Percentiles rank a stretch among this genome's conserved stretches.
These are phyloP conservation scores for Mortierella sp. DNA, from an alignment of 371 early-diverging fungal species.

Conservation along the genomic window DNA sequence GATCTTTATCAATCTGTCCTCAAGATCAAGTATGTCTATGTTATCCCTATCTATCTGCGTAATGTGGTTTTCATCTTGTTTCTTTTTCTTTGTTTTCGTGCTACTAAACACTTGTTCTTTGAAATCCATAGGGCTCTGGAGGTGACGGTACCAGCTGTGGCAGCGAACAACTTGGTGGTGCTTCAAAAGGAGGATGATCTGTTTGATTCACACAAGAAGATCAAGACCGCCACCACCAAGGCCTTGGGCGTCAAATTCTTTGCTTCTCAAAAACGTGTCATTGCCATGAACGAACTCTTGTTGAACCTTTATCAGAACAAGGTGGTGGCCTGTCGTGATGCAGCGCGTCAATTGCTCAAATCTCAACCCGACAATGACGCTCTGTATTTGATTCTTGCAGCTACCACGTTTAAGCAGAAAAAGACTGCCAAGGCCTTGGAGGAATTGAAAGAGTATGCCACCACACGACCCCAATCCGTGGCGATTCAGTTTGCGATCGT, in stretches of 20 bases:
- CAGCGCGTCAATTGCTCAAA: conserved; percentile 62
- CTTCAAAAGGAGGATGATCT: conserved; percentile 66
- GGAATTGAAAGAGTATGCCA: conserved; percentile 63
- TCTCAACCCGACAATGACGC: conserved; percentile 72
- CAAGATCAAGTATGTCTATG: conserved; percentile 62
- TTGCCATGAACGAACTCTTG: conserved; percentile 76
- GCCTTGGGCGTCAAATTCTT: conserved; percentile 71
- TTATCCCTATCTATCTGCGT: background rate
- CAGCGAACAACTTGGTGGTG: conserved; percentile 75
- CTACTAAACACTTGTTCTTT: too few relatives aligned
- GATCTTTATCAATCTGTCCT: conserved; percentile 72
- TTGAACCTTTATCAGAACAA: conserved; percentile 72
- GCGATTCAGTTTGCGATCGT: conserved; percentile 73
- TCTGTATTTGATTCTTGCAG: conserved; percentile 69
- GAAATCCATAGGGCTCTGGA: conserved; percentile 55
- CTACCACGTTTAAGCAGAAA: conserved; percentile 59
- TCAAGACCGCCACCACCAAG: conserved; percentile 65
- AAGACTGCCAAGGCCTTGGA: conserved; percentile 68
- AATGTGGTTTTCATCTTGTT: background rate
- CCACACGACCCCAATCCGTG: conserved; percentile 60
- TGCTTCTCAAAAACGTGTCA: conserved; percentile 68
- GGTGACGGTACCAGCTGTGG: conserved; percentile 68
- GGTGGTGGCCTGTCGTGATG: conserved; percentile 68
- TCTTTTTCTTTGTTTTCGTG: background rate
- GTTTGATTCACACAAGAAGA: conserved; percentile 68